Percentiles rank a stretch among this genome's conserved stretches.
Conservation (phyloP, 1,139 yeast species). For the Candida smagusa region DNA sequence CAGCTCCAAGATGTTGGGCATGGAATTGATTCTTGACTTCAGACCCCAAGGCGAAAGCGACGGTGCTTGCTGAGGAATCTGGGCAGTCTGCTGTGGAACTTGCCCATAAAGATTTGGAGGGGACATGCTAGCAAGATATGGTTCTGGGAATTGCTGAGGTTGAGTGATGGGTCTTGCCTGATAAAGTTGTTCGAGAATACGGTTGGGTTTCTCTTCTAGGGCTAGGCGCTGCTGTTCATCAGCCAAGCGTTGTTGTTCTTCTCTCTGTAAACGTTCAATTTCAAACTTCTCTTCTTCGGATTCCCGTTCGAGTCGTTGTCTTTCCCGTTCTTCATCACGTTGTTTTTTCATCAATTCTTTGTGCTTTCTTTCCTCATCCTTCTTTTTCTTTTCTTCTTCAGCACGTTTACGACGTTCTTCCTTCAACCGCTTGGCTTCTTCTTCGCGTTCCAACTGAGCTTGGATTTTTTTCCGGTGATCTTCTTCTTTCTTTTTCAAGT, state of each 20-base stretch:
- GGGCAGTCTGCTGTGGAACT: not conserved
- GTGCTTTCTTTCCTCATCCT: conserved; percentile 45
- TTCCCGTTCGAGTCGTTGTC: conserved; percentile 21
- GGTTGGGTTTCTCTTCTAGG: conserved; percentile 16
- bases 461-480: conserved; percentile 41
- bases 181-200: conserved; percentile 32
- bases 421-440: conserved; percentile 34
- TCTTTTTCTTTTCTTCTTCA: conserved; percentile 38
- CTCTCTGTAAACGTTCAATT: conserved; percentile 10
- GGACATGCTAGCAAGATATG: conserved; percentile 2
- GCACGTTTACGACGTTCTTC: conserved; percentile 48
- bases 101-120: conserved; percentile 10
- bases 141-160: not conserved
- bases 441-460: conserved; percentile 52
- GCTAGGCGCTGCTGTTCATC: conserved; percentile 6
- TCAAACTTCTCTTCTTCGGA: conserved; percentile 30
- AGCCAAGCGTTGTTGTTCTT: conserved; percentile 23
- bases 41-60: conserved; percentile 14
- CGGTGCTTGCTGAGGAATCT: conserved; percentile 5
- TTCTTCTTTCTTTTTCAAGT: conserved; percentile 42
- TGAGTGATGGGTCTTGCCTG: conserved; percentile 29
- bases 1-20: conserved; percentile 5
- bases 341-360: conserved; percentile 40
- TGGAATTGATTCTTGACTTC: conserved; percentile 13
- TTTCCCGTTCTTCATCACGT: conserved; percentile 32